These are phyloP conservation scores for Suillus bovinus DNA, from an alignment of 768 basidiomycete genomes.

Conservation along the genomic window DNA sequence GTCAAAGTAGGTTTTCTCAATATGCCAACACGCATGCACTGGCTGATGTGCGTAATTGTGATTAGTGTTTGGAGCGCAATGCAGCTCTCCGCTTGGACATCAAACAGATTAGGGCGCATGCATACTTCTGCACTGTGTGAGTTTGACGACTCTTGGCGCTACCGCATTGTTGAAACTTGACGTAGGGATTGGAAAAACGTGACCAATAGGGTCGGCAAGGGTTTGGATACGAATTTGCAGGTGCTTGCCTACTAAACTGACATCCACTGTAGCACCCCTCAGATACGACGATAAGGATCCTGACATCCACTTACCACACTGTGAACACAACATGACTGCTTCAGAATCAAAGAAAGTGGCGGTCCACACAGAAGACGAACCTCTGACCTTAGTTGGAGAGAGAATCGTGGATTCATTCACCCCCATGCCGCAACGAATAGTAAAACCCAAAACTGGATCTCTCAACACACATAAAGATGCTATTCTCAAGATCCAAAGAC, in stretches of 20 bases:
- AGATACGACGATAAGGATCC: conserved; percentile 14
- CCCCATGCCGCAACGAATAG: conserved; percentile 7
- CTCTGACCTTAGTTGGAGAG: not conserved
- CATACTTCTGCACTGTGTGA: conserved; percentile 51
- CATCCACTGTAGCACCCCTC: not conserved
- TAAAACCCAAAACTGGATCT: conserved; percentile 1
- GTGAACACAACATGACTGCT: conserved; percentile 3
- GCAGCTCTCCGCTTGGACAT: conserved; percentile 46
- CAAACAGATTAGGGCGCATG: conserved; percentile 44
- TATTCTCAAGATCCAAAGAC: conserved; percentile 6
- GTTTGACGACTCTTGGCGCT: conserved; percentile 20
- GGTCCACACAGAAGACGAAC: not conserved
- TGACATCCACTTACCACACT: conserved; percentile 8
- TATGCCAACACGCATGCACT: not conserved
- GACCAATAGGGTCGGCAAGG: not conserved
- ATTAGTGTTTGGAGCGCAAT: conserved; percentile 61
- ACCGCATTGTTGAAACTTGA: not conserved
- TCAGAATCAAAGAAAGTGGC: not conserved
- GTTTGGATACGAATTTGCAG: not conserved
- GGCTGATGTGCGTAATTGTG: not conserved
- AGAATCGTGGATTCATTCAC: conserved; percentile 6
- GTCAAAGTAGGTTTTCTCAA: conserved; percentile 37
- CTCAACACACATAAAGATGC: not conserved
- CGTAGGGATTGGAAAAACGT: conserved; percentile 45
- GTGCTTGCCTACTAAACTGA: not conserved